These are phyloP conservation scores for Termitomyces sp. DNA, from an alignment of 768 basidiomycete genomes.

Conservation along the genomic window DNA sequence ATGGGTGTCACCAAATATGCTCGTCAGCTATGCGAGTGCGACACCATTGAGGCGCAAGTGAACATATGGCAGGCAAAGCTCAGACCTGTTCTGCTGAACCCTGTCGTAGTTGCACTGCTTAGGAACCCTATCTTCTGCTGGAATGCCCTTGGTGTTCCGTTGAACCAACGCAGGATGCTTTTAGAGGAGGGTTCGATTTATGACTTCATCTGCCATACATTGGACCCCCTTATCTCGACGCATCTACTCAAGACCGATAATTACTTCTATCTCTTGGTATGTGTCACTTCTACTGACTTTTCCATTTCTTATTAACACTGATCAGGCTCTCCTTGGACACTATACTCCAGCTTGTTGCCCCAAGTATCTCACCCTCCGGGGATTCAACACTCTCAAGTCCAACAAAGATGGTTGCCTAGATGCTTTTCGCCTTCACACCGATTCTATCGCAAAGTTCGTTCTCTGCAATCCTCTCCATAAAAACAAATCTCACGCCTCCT, in stretches of 20 bases:
- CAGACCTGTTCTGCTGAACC: constrained; percentile 56
- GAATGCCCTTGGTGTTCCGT: constrained; percentile 76
- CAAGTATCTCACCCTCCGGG: constrained; percentile 53
- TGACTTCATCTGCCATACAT: constrained; percentile 45
- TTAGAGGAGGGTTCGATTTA: constrained; percentile 43
- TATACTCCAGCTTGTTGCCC: constrained; percentile 59
- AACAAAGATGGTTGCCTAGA: constrained; percentile 39
- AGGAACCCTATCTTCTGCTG: constrained; percentile 57
- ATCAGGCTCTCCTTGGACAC: constrained; percentile 40
- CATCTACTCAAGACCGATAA: constrained; percentile 56
- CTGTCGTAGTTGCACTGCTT: constrained; percentile 49
- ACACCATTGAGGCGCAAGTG: constrained; percentile 52
- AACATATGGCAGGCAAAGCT: constrained; percentile 56
- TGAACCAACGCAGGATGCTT: constrained; percentile 60
- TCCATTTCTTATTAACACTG: not conserved
- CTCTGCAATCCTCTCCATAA: not conserved
- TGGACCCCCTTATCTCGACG: constrained; percentile 41
- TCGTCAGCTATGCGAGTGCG: constrained; percentile 45
- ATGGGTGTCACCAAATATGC: constrained; percentile 54
- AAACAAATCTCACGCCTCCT: not conserved
- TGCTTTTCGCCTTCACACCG: constrained; percentile 65
- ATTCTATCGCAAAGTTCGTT: constrained; percentile 59
- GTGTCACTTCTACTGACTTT: constrained; percentile 6
- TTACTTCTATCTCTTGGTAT: constrained; percentile 58
- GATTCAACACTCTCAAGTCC: constrained; percentile 50